Percentiles rank a stretch among this genome's conserved stretches.
Conservation (phyloP, 1,284 basidiomycete genomes). For the Heterobasidion parviporum region DNA sequence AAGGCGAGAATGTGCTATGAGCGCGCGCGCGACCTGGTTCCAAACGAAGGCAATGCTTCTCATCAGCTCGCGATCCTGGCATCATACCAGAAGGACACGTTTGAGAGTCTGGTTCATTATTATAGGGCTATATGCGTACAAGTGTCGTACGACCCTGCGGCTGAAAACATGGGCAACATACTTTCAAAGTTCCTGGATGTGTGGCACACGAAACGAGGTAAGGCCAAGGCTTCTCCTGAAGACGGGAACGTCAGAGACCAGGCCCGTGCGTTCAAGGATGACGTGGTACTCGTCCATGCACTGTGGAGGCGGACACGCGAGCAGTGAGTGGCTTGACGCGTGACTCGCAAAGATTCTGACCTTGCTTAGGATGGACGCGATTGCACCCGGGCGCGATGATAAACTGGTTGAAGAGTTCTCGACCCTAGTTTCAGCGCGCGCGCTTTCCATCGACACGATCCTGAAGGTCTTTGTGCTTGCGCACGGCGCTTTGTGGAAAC, state of each 20-base stretch:
- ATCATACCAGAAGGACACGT: conserved; percentile 77
- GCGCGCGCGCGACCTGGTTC: conserved; percentile 74
- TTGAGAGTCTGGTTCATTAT: conserved; percentile 78
- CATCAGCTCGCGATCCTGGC: conserved; percentile 94
- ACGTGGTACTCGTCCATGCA: conserved; percentile 65
- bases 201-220: conserved; percentile 30
- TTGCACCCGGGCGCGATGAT: conserved; percentile 38
- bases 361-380: conserved; percentile 31
- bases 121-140: conserved; percentile 87
- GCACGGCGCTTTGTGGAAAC: conserved; percentile 77
- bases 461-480: conserved; percentile 67
- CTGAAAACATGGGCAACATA: conserved; percentile 75
- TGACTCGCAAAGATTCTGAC: conserved; percentile 1
- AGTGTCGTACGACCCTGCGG: conserved; percentile 81
- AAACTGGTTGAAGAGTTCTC: conserved; percentile 46
- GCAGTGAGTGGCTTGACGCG: conserved; percentile 38
- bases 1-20: conserved; percentile 79
- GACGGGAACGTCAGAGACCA: conserved; percentile 26
- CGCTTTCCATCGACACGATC: conserved; percentile 72
- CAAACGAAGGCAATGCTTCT: conserved; percentile 80
- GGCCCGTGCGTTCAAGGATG: conserved; percentile 61
- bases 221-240: conserved; percentile 11
- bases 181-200: conserved; percentile 60
- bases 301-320: conserved; percentile 54
- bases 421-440: conserved; percentile 54